Evolutionary conservation across 73 alveolate genomes (phyloP).

Genomic region (Paramecium sonneborni): DNA sequence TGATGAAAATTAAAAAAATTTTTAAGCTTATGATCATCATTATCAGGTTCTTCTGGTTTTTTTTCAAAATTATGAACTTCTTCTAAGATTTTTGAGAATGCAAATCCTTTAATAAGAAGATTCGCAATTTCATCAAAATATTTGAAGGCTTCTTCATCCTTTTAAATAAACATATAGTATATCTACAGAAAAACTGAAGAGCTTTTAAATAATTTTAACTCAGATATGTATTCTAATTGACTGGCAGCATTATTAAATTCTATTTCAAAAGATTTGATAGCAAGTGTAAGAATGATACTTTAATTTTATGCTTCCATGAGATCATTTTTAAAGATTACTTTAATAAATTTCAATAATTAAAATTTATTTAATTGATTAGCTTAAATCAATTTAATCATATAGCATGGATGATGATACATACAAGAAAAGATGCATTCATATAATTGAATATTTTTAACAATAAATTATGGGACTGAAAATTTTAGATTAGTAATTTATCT

Average conservation of each 20-base stretch:
- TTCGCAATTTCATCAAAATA: neutral
- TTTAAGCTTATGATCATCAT: neutral
- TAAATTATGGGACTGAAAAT: slow-evolving; percentile 55
- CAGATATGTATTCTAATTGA: slow-evolving; percentile 26
- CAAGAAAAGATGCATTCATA: slow-evolving; percentile 59
- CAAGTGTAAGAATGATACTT: slow-evolving; percentile 44
- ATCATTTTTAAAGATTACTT: slow-evolving; percentile 47
- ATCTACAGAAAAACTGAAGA: neutral
- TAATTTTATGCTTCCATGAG: slow-evolving; percentile 20
- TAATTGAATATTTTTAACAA: slow-evolving; percentile 54
- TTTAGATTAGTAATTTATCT: slow-evolving; percentile 12
- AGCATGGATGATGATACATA: slow-evolving; percentile 67
- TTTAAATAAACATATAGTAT: slow-evolving; percentile 24
- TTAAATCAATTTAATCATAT: slow-evolving; percentile 47
- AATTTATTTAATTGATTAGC: slow-evolving; percentile 45
- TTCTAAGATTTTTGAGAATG: neutral
- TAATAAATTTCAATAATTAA: slow-evolving; percentile 40
- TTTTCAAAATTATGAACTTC: neutral
- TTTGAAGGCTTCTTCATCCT: slow-evolving; percentile 16
- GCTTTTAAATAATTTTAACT: neutral
- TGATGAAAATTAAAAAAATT: slow-evolving; percentile 22
- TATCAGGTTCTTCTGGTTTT: neutral
- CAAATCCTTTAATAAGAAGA: neutral
- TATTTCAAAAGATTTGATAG: slow-evolving; percentile 53
- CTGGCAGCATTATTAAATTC: slow-evolving; percentile 28